Evolutionary conservation across 768 basidiomycete species (phyloP), one percentile per base, ranked within the genome.

Genomic region (Porphyrellus cyaneotinctus): DNA sequence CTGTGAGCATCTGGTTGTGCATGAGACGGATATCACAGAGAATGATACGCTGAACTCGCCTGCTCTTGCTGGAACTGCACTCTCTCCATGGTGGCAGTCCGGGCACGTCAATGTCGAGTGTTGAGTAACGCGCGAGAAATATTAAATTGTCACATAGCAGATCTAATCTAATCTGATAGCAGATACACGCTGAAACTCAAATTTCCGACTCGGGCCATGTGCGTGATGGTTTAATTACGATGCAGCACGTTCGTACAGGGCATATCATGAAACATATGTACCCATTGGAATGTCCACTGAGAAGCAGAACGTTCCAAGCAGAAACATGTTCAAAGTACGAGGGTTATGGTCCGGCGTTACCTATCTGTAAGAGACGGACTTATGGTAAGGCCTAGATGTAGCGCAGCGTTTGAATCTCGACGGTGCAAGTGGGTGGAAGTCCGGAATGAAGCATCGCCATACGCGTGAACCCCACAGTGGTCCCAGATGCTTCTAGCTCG

Each of bases 61-160:
- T 90, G 87, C 84, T 95, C 93, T 70, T 95, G 89, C 71, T 95
- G 85, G 62, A 87, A 95, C 53, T 95, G 88, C 0, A 95, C 93
- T 58, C 91, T 81, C 78, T 97, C 94, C 94, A 97, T 95, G 54
- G 22, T 70, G 59, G 42, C n/a, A 12, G 32, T 23, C 2, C n/a
- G 20, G 2, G 47, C 18, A 28, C 18, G 54, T 50, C 42, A 9
- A 24, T 28, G 55, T 38, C 35, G 14, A 36, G 53, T 17, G 31
- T 39, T 12, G 3, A 31, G 18, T 22, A 18, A 36, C 1, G 18
- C 52, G 57, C 57, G 57, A 51, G 47, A 58, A 58, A 41, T 24
- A 44, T 47, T 31, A 20, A 9, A 28, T 28, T 28, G n/a, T 31
- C 45, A 39, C 26, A 20, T 24, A 46, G 10, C 3, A 33, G 28